These are phyloP conservation scores for Talaromyces albobiverticillius DNA, from an alignment of 2,329 filamentous ascomycete genomes.

Conservation along the genomic window DNA sequence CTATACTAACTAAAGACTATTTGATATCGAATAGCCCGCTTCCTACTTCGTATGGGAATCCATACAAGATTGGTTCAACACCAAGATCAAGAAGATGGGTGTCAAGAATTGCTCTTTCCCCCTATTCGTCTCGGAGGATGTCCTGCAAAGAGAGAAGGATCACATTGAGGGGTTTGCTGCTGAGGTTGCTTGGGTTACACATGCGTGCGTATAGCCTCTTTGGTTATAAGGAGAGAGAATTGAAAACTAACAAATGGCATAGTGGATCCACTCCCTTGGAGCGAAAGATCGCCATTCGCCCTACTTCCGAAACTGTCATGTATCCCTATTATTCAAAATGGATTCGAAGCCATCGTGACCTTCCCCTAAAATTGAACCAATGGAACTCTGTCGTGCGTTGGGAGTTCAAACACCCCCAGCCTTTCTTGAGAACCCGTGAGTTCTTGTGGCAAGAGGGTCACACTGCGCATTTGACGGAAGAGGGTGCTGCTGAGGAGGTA, in stretches of 20 bases:
- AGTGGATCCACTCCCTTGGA: conserved; percentile 92
- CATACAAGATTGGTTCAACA: conserved; percentile 58
- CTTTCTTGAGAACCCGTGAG: conserved; percentile 87
- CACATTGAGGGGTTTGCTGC: conserved; percentile 99
- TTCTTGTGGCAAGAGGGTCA: conserved; percentile 99
- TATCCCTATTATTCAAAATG: conserved; percentile 95
- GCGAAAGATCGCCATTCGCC: conserved; percentile 68
- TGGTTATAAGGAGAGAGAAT: conserved; percentile 11
- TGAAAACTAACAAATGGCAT: conserved; percentile 23
- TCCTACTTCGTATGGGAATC: conserved; percentile 68
- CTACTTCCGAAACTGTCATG: conserved; percentile 77
- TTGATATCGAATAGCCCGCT: conserved; percentile 46
- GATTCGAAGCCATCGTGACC: conserved; percentile 93
- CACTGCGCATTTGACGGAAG: conserved; percentile 83
- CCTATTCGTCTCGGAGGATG: conserved; percentile 90
- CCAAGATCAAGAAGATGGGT: conserved; percentile 80
- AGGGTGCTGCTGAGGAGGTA: conserved; percentile 79
- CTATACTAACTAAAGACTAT: conserved; percentile 8
- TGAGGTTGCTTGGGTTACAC: conserved; percentile 52
- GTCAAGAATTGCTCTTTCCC: conserved; percentile 97
- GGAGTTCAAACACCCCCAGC: conserved; percentile 90
- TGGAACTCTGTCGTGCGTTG: conserved; percentile 96
- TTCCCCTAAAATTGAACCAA: conserved; percentile 91
- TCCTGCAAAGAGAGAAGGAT: conserved; percentile 81
- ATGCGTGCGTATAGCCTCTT: conserved; percentile 35